phyloP scores from a whole-genome alignment of 169 alveolate species.

The Plasmodium blacklocki region DNA sequence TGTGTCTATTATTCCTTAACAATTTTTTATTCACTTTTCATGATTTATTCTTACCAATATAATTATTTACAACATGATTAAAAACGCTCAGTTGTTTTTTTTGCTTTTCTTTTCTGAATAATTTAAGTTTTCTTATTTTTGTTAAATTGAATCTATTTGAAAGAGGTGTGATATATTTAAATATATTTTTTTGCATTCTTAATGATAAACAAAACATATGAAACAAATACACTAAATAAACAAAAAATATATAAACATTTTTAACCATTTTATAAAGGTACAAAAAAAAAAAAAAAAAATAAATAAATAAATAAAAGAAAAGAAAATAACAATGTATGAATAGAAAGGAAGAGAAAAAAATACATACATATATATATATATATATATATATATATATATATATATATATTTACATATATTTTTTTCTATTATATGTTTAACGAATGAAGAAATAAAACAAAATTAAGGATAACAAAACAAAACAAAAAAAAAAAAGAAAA shows the following conservation, averaged over 20 bases:
- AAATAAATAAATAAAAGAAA: constrained; percentile 2
- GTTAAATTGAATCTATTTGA: constrained; percentile 56
- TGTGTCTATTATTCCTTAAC: too few relatives aligned
- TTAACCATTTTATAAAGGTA: constrained; percentile 50
- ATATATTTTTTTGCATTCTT: constrained; percentile 76
- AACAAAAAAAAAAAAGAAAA: too few relatives aligned
- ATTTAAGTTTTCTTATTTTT: constrained; percentile 27
- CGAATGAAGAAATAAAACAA: not conserved
- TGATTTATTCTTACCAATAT: constrained; percentile 40
- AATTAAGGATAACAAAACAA: not conserved
- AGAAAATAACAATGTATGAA: too few relatives aligned
- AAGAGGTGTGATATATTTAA: constrained; percentile 73
- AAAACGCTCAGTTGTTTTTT: constrained; percentile 38
- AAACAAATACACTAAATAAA: constrained; percentile 44
- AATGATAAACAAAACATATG: constrained; percentile 62
- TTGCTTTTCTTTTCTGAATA: constrained; percentile 49
- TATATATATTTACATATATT: not conserved
- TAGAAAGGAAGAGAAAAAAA: not conserved
- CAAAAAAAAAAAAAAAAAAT: not conserved
- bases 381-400: too few relatives aligned
- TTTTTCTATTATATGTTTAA: not conserved
- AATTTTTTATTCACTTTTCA: too few relatives aligned
- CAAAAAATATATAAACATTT: constrained; percentile 50
- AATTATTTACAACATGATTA: constrained; percentile 72
- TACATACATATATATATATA: not conserved